Evolutionary conservation across 169 alveolate species (phyloP), one percentile per base, ranked within the genome.

Genomic region (Plasmodium berghei): DNA sequence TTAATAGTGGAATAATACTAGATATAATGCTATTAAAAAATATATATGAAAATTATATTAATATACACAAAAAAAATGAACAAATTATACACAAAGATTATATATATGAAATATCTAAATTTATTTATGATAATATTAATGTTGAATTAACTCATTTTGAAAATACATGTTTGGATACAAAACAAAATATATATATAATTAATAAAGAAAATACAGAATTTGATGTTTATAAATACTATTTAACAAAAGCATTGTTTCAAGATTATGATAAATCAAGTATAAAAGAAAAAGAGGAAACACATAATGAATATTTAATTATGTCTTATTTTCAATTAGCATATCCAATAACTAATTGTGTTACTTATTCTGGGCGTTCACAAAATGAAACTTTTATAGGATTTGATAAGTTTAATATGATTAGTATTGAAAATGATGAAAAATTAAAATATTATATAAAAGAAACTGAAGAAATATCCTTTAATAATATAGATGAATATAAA

Each of bases 1-100:
- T 86, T 16, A 86, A 86, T 28, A 86, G 87, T 45, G 91, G 91
- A 14, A 45, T 86, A 3, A 55, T 73, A 12, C 34, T 73, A 16
- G 87, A 73, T 26, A 73, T 73, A 22, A 20, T 12, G 6, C 58
- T 86, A 54, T 61, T 86, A 61, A 69, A 55, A 54, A 46, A 63
- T 52, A 34, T 86, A 18, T 86, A 55, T 66, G 45, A 69, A 9
- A 28, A 59, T 10, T 40, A 26, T 22, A 2, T 8, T 59, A 20
- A 20, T 16, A 22, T 40, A 28, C 0, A 12, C 14, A 18, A 1
- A 3, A 9, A 24, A 5, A 26, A 72, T 54, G 49, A 56, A 20
- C 9, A 34, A 20, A 18, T 12, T 42, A 61, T 59, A 42, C 75
- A 45, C 9, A 40, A 8, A 22, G 91, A 86, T 40, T 28, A 46